Percentiles rank a stretch among this genome's conserved stretches.
Conservation (phyloP, 202 grass and related monocot genomes). For the Schoenoplectus triqueter region DNA sequence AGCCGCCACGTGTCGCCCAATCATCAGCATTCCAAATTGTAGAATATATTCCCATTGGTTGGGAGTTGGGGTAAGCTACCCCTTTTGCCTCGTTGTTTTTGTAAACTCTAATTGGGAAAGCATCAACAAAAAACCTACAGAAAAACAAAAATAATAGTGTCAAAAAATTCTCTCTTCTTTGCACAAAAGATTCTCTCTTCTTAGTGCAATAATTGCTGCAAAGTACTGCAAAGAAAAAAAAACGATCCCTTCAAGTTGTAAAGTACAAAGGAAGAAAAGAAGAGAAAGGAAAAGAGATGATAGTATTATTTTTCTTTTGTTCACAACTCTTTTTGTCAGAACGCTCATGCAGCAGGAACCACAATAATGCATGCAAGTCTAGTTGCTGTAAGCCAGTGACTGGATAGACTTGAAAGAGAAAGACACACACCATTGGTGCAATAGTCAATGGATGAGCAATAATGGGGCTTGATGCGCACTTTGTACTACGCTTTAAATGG, state of each 20-base stretch:
- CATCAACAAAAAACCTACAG: conserved; percentile 47
- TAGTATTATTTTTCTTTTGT: background rate
- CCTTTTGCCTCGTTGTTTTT: conserved; percentile 49
- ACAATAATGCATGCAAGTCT: background rate
- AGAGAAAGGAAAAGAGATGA: background rate
- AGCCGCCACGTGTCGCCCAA: conserved; percentile 50
- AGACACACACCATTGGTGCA: conserved; percentile 18
- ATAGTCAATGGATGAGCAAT: conserved; percentile 28
- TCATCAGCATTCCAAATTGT: conserved; percentile 52
- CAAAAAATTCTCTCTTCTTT: background rate
- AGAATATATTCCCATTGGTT: conserved; percentile 51
- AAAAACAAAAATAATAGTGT: background rate
- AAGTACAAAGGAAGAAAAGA: conserved; percentile 14
- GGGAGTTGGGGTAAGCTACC: conserved; percentile 42
- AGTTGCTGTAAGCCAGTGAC: background rate
- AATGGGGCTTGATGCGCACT: conserved; percentile 8
- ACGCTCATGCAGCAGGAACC: background rate
- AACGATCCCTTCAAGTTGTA: background rate
- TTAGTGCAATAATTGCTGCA: conserved; percentile 29
- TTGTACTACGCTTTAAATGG: conserved; percentile 26
- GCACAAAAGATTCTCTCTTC: background rate
- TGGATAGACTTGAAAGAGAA: background rate
- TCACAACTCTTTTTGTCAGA: background rate
- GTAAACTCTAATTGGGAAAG: conserved; percentile 45
- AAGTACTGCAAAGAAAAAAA: background rate